A percentile compares a stretch with the other conserved stretches of the same genome.
Evolutionary conservation across 495 filamentous ascomycete genomes (phyloP).

Genomic region (Pyronema domesticum): DNA sequence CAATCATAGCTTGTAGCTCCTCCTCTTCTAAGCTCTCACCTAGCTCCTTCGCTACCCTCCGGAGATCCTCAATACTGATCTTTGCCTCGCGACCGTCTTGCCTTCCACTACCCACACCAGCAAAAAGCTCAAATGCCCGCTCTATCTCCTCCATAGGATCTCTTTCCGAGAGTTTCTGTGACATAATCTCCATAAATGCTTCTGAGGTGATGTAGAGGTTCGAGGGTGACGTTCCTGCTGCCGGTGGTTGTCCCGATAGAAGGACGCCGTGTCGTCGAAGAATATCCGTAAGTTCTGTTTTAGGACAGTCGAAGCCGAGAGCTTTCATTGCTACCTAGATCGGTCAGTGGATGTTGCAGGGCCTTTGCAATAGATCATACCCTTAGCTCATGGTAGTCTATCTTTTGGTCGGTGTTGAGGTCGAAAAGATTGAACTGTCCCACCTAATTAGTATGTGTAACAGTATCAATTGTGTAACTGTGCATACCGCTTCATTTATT

Average conservation of each 20-base stretch:
- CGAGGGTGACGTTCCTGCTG: conserved; percentile 16
- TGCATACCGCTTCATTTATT: conserved; percentile 71
- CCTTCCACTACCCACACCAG: conserved; percentile 33
- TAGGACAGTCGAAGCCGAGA: conserved; percentile 77
- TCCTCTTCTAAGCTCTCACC: conserved; percentile 85
- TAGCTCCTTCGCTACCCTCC: conserved; percentile 73
- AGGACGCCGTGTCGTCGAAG: conserved; percentile 49
- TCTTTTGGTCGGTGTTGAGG: conserved; percentile 80
- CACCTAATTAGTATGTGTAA: not conserved
- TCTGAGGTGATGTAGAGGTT: conserved; percentile 49
- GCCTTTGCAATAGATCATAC: conserved; percentile 28
- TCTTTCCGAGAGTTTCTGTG: conserved; percentile 56
- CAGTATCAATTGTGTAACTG: conserved; percentile 6
- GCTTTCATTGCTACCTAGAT: conserved; percentile 57
- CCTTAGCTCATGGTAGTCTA: conserved; percentile 96
- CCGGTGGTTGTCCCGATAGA: conserved; percentile 32
- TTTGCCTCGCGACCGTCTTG: conserved; percentile 22
- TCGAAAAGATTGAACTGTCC: conserved; percentile 85
- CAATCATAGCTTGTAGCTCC: conserved; percentile 87
- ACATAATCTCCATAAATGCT: conserved; percentile 62
- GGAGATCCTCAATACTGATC: conserved; percentile 70
- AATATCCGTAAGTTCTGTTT: conserved; percentile 59
- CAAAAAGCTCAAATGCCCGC: conserved; percentile 81
- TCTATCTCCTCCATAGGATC: conserved; percentile 85
- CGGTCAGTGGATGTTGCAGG: not conserved